Evolutionary conservation across 176 grass and related monocot species (phyloP), one percentile per base, ranked within the genome.

Genomic region (Tillandsia fasciculata): DNA sequence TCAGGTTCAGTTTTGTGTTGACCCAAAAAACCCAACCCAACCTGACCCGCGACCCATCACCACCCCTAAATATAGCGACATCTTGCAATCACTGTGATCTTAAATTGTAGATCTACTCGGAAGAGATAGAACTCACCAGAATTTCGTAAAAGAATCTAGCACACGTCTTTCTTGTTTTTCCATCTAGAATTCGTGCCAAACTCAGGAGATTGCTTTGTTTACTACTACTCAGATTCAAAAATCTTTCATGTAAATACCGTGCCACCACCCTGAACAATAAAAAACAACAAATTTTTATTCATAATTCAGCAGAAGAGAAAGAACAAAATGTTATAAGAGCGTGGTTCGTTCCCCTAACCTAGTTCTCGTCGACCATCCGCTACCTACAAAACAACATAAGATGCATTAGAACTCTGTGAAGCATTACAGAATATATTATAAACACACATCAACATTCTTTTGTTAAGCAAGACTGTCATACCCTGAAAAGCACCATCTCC

Each of bases 61-160:
- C 29, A 33, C 29, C 29, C 29, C 3, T 33, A 33, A 33, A 33
- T 33, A 33, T 33, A 33, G 22, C 11, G 6, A 59, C 56, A 59
- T 14, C 20, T 59, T 61, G 22, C 15, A 17, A 61, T 61, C 17
- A 61, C 7, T 22, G 15, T 7, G 17, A 61, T 61, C 56, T 47
- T 20, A 48, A 71, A 56, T 17, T 67, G 33, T 42, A 5, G 4
- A 42, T 42, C 33, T 3, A 65, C 12, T 65, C 11, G 24, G 12
- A 28, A 17, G 63, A 65, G 71, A 76, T 22, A 11, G 74, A 54
- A 67, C 66, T 52, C 82, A 93, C 94, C 94, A 99, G 79, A 68
- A 78, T 93, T 85, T 93, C 94, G 56, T 86, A 93, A 52, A 99
- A 99, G 72, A 93, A 93, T 70, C 75, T 86, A 68, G 94, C 89